Base-by-base conservation (phyloP, 2,329 filamentous ascomycete species). In the Torrubiella hemipterigena region DNA sequence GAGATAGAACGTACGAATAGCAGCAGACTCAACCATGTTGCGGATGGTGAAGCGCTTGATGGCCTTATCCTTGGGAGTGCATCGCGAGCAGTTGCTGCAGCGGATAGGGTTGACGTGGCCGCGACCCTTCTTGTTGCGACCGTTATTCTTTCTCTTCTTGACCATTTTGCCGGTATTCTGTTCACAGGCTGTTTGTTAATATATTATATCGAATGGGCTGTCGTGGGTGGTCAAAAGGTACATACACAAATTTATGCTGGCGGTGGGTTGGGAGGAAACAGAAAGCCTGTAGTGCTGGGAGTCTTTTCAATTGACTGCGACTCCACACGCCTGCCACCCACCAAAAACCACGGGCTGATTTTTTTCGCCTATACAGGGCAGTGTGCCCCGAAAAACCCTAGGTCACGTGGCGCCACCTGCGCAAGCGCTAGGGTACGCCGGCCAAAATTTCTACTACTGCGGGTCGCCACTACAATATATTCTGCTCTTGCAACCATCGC, bases 31-130 rank as follows among this genome's bases (percentile, higher is more conserved):
- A 51, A 98, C 91, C 91, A 98, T 98, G 82, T 98, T 96, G 66
- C 91, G 82, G 77, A 98, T 76, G 71, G 91, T 98, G 77, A 98
- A 98, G 71, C 91, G 79, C 86, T 98, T 98, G 78, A 98, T 96
- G 52, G 93, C 91, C 85, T 98, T 98, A 61, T 98, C 91, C 81
- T 98, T 98, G 65, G 87, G 87, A 40, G 83, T 93, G 75, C 81
- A 86, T 69, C 81, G 75, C 60, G 70, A 73, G 71, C 71, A 76
- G 70, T 76, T 76, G 64, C 64, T 69, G 70, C 71, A 76, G 51
- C 71, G 83, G 72, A 98, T 94, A 59, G 91, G 93, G 80, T 98
- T 98, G 71, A 93, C 86, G 77, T 96, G 89, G 73, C 91, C 91
- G 66, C 91, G 85, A 66, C 91, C 89, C 71, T 94, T 94, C 86